Base-by-base conservation (phyloP, 345 rosid genomes). In the Microthlaspi erraticum region DNA sequence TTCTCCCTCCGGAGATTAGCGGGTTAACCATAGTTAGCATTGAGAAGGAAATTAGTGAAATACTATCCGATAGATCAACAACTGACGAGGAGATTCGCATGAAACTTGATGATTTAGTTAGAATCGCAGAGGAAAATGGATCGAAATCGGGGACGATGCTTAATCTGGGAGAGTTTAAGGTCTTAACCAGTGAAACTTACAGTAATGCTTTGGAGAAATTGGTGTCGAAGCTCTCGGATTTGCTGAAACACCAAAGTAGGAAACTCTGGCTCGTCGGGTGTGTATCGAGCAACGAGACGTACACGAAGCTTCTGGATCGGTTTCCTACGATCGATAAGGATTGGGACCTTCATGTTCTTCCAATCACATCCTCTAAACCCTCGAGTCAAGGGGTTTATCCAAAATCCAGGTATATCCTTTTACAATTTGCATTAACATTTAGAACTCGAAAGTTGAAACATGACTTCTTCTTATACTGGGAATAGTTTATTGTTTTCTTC, bases 341-440 rank as follows among this genome's bases (percentile, higher is more conserved):
- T 13, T 89, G 88, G 95, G 90, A 86, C 80, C 81, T 86, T 77
- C 82, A 85, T 17, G 45, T 81, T 60, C 67, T 85, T 81, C 90
- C 90, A 2, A 74, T 83, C n/a, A 74, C 87, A 52, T 71, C 85
- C 44, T 71, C 81, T 39, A 76, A 65, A 74, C 56, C 71, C 39
- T 52, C 82, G 8, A 49, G 23, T 50, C 74, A 70, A 26, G 69
- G 71, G 52, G 43, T 72, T 56, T 72, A 68, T 64, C 71, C 87
- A 37, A 88, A 83, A 78, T 82, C 91, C 59, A 82, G 94, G 94
- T 72, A 16, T 72, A 16, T 72, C 57, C 12, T 75, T 67, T 31
- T 53, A 42, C 67, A 50, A 20, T 50, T 14, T 65, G 26, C 11
- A 53, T 7, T 4, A 6, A 29, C n/a, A 12, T 33, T 29, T 41